These are phyloP conservation scores for Cryptococcus floricola DNA, from an alignment of 1,284 basidiomycete species.

Conservation along the genomic window DNA sequence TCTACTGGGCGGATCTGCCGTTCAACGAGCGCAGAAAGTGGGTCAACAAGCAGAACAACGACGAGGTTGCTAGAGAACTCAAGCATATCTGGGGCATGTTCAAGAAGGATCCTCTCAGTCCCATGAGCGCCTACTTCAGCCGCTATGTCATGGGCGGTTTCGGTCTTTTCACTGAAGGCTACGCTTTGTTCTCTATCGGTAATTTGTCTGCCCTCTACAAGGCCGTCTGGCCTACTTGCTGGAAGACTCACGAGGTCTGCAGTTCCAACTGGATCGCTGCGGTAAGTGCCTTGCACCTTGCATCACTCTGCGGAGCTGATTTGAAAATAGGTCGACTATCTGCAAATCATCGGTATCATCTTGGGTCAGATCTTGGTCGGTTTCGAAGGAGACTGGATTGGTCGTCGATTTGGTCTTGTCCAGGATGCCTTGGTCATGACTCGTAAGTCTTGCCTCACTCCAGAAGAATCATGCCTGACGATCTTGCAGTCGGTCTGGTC, in stretches of 20 bases:
- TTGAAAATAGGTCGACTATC: slow-evolving; percentile 15
- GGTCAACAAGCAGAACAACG: slow-evolving; percentile 50
- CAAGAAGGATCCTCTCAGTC: slow-evolving; percentile 52
- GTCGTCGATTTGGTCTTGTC: slow-evolving; percentile 53
- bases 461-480: slow-evolving; percentile 2
- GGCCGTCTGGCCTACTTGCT: slow-evolving; percentile 55
- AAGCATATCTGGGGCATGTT: slow-evolving; percentile 51
- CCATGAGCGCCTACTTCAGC: slow-evolving; percentile 50
- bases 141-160: slow-evolving; percentile 55
- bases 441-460: slow-evolving; percentile 14
- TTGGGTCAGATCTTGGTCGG: slow-evolving; percentile 56
- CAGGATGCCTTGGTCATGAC: slow-evolving; percentile 50
- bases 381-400: slow-evolving; percentile 57
- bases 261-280: slow-evolving; percentile 51
- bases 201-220: slow-evolving; percentile 53
- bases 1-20: slow-evolving; percentile 48
- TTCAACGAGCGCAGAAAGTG: slow-evolving; percentile 42
- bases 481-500: slow-evolving; percentile 48
- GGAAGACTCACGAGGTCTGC: slow-evolving; percentile 51
- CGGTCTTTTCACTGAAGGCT: slow-evolving; percentile 55
- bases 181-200: slow-evolving; percentile 55
- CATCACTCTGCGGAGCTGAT: neutral
- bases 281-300: slow-evolving; percentile 13
- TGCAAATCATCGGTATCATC: slow-evolving; percentile 50
- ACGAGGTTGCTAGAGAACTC: slow-evolving; percentile 51